These are phyloP conservation scores for Chloris gayana DNA, from an alignment of 176 grass and related monocot genomes.

Conservation along the genomic window DNA sequence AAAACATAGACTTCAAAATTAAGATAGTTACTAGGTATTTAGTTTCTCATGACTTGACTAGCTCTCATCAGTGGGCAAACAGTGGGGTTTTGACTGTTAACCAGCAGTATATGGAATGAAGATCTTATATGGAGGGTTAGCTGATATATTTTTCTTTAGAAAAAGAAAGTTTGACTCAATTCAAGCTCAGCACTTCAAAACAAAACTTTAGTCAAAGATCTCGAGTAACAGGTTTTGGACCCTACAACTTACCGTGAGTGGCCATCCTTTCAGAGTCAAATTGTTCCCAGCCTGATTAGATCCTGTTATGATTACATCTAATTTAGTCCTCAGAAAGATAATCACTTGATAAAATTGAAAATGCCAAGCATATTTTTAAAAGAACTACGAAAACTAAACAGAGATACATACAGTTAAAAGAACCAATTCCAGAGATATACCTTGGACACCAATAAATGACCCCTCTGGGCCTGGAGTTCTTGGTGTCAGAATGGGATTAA, in stretches of 20 bases:
- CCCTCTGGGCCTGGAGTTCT: slow-evolving; percentile 79
- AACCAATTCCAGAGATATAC: slow-evolving; percentile 47
- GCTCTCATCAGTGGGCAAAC: background rate
- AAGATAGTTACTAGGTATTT: background rate
- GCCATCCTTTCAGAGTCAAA: slow-evolving; percentile 99
- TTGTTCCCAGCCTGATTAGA: slow-evolving; percentile 91
- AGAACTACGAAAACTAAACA: slow-evolving; percentile 5
- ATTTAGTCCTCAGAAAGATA: slow-evolving; percentile 24
- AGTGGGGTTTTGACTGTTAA: background rate
- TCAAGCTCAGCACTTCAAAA: slow-evolving; percentile 3
- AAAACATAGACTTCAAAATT: slow-evolving; percentile 15
- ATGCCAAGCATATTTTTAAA: slow-evolving; percentile 9
- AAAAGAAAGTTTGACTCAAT: slow-evolving; percentile 18
- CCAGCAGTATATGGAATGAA: background rate
- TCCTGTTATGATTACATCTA: slow-evolving; percentile 59
- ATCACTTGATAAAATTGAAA: slow-evolving; percentile 24
- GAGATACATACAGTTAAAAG: slow-evolving; percentile 2
- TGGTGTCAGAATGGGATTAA: slow-evolving; percentile 83
- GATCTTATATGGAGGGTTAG: background rate
- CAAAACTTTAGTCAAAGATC: background rate
- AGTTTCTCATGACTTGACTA: background rate
- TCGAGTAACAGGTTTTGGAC: slow-evolving; percentile 5
- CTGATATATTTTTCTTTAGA: background rate
- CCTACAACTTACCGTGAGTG: slow-evolving; percentile 76
- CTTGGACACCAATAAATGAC: slow-evolving; percentile 86